Conservation (phyloP, 805 yeast genomes). For the Schwanniomyces vanrijiae region DNA sequence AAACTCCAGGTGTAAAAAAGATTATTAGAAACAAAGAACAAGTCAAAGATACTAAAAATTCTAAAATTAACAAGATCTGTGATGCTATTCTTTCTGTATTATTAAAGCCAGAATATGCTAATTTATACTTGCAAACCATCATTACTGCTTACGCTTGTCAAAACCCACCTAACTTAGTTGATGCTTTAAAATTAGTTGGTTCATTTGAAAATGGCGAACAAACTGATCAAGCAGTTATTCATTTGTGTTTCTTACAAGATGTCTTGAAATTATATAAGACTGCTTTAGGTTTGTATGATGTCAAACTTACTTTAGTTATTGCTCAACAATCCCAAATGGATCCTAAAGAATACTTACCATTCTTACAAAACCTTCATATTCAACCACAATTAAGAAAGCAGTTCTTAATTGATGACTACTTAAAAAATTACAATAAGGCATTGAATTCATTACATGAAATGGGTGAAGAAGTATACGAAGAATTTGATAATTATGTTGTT, state of each 20-base stretch:
- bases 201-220: slow-evolving; percentile 47
- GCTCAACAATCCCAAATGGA: slow-evolving; percentile 98
- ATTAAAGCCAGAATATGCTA: slow-evolving; percentile 47
- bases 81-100: slow-evolving; percentile 63
- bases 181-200: slow-evolving; percentile 68
- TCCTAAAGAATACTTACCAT: slow-evolving; percentile 95
- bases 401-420: slow-evolving; percentile 76
- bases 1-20: slow-evolving; percentile 22
- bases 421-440: slow-evolving; percentile 70
- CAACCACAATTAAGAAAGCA: slow-evolving; percentile 65
- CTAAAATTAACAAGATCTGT: slow-evolving; percentile 78
- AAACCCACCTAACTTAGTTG: slow-evolving; percentile 78
- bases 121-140: slow-evolving; percentile 68
- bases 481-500: slow-evolving; percentile 66
- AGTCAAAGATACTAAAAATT: slow-evolving; percentile 34
- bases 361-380: slow-evolving; percentile 74
- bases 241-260: slow-evolving; percentile 87
- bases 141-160: slow-evolving; percentile 92
- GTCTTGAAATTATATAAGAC: slow-evolving; percentile 78
- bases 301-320: slow-evolving; percentile 73
- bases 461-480: slow-evolving; percentile 40
- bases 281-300: slow-evolving; percentile 80
- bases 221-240: slow-evolving; percentile 64
- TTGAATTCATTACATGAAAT: slow-evolving; percentile 60
- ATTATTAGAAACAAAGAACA: slow-evolving; percentile 40